These are phyloP conservation scores for Nannizzia gypsea DNA, from an alignment of 2,329 filamentous ascomycete species.

Conservation along the genomic window DNA sequence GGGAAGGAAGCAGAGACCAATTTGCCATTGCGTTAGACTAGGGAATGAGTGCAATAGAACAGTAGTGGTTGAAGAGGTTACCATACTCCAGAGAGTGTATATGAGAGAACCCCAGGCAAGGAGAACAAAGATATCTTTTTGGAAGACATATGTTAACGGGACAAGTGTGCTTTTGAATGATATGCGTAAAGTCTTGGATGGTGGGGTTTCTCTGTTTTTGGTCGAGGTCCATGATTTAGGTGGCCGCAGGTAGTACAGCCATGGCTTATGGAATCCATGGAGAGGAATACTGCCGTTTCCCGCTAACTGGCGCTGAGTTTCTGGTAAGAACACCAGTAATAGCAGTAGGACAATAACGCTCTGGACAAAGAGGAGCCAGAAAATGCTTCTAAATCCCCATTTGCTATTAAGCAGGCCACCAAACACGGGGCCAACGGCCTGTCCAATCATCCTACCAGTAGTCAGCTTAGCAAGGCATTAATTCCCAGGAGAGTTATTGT, in stretches of 20 bases:
- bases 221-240: not conserved
- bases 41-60: not conserved
- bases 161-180: not conserved
- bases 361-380: constrained; percentile 55
- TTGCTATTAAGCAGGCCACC: constrained; percentile 55
- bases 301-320: constrained; percentile 32
- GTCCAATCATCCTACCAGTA: constrained; percentile 44
- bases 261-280: not conserved
- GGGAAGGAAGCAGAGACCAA: constrained; percentile 28
- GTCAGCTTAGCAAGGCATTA: constrained; percentile 13
- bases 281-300: constrained; percentile 22
- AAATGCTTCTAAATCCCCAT: constrained; percentile 54
- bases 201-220: not conserved
- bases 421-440: constrained; percentile 47
- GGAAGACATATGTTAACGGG: constrained; percentile 11
- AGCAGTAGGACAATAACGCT: constrained; percentile 40
- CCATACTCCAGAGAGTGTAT: not conserved
- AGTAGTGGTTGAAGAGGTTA: not conserved
- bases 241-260: not conserved
- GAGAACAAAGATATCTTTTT: constrained; percentile 30
- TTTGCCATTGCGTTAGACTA: constrained; percentile 10
- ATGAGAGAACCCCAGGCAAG: constrained; percentile 16
- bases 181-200: not conserved
- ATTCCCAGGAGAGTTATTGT: not conserved
- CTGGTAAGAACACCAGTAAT: constrained; percentile 46